Percentiles rank a stretch among this genome's conserved stretches.
Evolutionary conservation across 768 basidiomycete species (phyloP).

Genomic region (Auricularia sp.): DNA sequence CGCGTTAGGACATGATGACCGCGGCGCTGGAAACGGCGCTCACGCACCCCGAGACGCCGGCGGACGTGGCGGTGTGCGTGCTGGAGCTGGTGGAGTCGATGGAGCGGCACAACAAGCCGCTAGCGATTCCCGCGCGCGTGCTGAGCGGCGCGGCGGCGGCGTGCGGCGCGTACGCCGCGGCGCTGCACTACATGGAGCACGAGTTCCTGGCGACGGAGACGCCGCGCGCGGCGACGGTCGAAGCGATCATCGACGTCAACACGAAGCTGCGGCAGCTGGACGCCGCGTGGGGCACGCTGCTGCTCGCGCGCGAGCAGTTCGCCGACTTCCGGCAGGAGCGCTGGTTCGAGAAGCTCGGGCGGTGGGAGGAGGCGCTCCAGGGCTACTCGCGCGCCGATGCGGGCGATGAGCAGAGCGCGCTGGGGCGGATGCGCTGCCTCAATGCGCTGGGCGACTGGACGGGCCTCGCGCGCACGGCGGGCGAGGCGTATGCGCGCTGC

Average conservation of each 20-base stretch:
- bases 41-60: conserved; percentile 24
- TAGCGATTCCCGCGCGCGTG: conserved; percentile 32
- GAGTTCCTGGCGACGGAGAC: conserved; percentile 34
- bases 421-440: conserved; percentile 35
- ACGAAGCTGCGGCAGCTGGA: conserved; percentile 39
- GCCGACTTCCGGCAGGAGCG: conserved; percentile 30
- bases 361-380: conserved; percentile 37
- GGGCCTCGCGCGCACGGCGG: conserved; percentile 29
- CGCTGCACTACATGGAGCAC: conserved; percentile 42
- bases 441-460: conserved; percentile 44
- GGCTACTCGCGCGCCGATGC: conserved; percentile 23
- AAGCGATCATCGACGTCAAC: conserved; percentile 41
- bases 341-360: conserved; percentile 43
- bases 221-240: conserved; percentile 27
- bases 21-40: conserved; percentile 31
- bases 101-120: conserved; percentile 40
- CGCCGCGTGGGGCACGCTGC: conserved; percentile 39
- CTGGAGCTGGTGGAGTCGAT: conserved; percentile 41
- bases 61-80: conserved; percentile 36
- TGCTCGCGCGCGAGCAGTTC: conserved; percentile 31
- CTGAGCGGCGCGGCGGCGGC: conserved; percentile 35
- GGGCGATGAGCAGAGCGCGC: conserved; percentile 21
- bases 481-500: conserved; percentile 27
- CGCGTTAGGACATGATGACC: too few species aligned
- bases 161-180: conserved; percentile 40